A percentile compares a stretch with the other conserved stretches of the same genome.
phyloP scores from a whole-genome alignment of 1,284 basidiomycete species.

The Rhodotorula sp. region DNA sequence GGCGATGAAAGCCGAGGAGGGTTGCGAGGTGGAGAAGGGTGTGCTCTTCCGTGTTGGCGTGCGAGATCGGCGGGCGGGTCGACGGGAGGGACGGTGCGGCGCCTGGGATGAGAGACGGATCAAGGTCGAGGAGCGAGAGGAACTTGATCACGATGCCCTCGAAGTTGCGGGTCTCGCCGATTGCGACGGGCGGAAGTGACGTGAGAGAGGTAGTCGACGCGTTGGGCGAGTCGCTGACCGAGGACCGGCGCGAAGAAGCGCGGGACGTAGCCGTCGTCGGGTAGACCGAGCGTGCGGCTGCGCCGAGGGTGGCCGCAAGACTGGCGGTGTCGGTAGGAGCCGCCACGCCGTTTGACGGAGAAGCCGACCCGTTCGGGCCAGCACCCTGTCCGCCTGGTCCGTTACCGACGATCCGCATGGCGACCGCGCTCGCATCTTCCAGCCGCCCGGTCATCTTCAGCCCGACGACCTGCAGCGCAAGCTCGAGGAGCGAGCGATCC shows the following conservation, averaged over 20 bases:
- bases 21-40: constrained; percentile 73
- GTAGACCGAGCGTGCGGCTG: constrained; percentile 39
- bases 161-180: constrained; percentile 56
- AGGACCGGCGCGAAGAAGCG: constrained; percentile 23
- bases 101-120: constrained; percentile 35
- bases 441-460: constrained; percentile 95
- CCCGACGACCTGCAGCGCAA: constrained; percentile 90
- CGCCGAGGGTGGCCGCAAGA: constrained; percentile 23
- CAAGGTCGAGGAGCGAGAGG: constrained; percentile 67
- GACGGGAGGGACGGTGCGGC: constrained; percentile 36
- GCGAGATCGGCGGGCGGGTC: constrained; percentile 40
- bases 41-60: constrained; percentile 48
- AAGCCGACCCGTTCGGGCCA: background rate
- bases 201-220: constrained; percentile 5
- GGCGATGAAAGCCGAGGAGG: constrained; percentile 71
- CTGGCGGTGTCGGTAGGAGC: constrained; percentile 19
- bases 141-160: constrained; percentile 77
- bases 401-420: constrained; percentile 54
- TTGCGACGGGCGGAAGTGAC: background rate
- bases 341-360: background rate
- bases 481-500: constrained; percentile 88
- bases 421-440: constrained; percentile 86
- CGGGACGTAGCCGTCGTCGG: constrained; percentile 48
- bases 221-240: background rate
- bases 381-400: background rate